Base-by-base conservation (phyloP, 2,329 filamentous ascomycete species). In the Thielaviopsis musarum region DNA sequence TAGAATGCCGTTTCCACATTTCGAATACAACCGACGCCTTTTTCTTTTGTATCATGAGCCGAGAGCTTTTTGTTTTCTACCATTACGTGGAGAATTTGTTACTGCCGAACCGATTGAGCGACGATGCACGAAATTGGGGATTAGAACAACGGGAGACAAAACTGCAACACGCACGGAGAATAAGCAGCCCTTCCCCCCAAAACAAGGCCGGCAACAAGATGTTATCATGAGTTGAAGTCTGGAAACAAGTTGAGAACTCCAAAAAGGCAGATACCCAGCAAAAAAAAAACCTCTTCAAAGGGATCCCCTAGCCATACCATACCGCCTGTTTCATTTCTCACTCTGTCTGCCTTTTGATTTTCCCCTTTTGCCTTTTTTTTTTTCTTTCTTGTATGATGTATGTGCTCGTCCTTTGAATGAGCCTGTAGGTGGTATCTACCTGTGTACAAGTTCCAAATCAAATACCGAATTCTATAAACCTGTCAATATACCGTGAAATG, bases 381-480 rank as follows among this genome's bases (percentile, higher is more conserved):
- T n/a, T 17, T 41, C 12, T 22, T 22, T 19, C 13, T 26, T 56
- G 41, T 56, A 56, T 49, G 28, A 49, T 49, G 28, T 19, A 15
- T 54, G 21, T 45, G 30, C 51, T 49, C 38, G n/a, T 54, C 24
- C 28, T 49, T 17, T 34, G 45, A 49, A 49, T 51, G 52, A 51
- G 38, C 24, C 34, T 21, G 26, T 48, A 38, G 41, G 49, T 54
- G 49, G 48, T 49, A 24, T 26, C 51, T 52, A 21, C 54, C 51
- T 49, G 22, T 57, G 41, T 59, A 57, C 61, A 61, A 61, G 28
- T 57, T 48, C 52, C 49, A 64, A 65, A 54, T 55, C 53, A 51
- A 54, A 60, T 52, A 55, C 52, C 62, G 64, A 48, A 64, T 52
- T 41, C 26, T 24, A 28, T 19, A 49, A 12, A 17, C 19, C 38